phyloP scores from a whole-genome alignment of 2,329 filamentous ascomycete species.

The Scedosporium minutisporum region DNA sequence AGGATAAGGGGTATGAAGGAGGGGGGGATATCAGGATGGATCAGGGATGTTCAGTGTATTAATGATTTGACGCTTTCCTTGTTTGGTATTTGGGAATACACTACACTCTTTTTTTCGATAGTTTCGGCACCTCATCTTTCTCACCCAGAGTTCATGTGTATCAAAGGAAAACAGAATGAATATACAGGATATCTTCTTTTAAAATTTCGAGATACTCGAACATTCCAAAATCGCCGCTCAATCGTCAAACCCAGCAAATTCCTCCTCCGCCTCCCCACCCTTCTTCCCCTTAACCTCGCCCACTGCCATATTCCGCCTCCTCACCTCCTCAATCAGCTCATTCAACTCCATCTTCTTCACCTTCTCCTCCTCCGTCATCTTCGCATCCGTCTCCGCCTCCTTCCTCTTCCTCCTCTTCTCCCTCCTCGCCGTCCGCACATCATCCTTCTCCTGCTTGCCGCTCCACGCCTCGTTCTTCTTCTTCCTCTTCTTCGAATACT shows the following conservation, averaged over 20 bases:
- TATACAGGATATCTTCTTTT: not conserved
- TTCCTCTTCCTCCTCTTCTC: slow-evolving; percentile 56
- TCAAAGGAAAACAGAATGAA: not conserved
- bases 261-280: slow-evolving; percentile 28
- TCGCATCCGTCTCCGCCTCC: slow-evolving; percentile 52
- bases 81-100: too few species aligned
- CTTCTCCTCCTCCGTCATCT: slow-evolving; percentile 64
- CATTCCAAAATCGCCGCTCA: slow-evolving; percentile 11
- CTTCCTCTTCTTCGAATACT: slow-evolving; percentile 43
- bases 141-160: too few species aligned
- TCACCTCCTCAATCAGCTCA: slow-evolving; percentile 54
- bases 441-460: slow-evolving; percentile 56
- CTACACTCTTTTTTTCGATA: too few species aligned
- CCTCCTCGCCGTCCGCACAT: slow-evolving; percentile 48
- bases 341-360: slow-evolving; percentile 53
- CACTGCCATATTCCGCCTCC: slow-evolving; percentile 38
- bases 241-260: slow-evolving; percentile 52
- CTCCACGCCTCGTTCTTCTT: slow-evolving; percentile 65
- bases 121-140: too few species aligned
- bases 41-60: too few species aligned
- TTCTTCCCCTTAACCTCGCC: slow-evolving; percentile 17
- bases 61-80: too few species aligned
- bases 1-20: not conserved
- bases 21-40: not conserved
- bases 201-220: not conserved